Conservation (phyloP, 1,284 basidiomycete genomes). For the Paramarasmius palmivorus region DNA sequence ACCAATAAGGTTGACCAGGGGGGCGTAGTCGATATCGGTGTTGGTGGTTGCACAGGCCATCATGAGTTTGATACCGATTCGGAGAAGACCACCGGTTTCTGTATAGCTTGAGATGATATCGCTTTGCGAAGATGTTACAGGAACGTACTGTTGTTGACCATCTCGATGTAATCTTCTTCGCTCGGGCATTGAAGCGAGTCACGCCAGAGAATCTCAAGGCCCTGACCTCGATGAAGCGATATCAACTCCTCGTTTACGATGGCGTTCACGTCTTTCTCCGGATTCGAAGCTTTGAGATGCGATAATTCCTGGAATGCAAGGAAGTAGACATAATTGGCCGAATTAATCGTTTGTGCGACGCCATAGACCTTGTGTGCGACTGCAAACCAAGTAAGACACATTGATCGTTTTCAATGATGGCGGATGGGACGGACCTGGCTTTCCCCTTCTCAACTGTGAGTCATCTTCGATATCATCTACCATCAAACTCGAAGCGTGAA, state of each 20-base stretch:
- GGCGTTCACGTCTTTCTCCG: conserved; percentile 52
- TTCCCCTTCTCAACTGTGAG: conserved; percentile 85
- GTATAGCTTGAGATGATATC: conserved; percentile 53
- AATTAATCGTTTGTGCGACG: conserved; percentile 95
- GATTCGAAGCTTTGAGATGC: conserved; percentile 21
- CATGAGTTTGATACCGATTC: conserved; percentile 95
- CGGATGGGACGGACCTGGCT: conserved; percentile 57
- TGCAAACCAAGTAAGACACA: conserved; percentile 25
- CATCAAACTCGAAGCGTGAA: conserved; percentile 94
- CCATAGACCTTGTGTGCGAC: conserved; percentile 97
- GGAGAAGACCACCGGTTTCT: conserved; percentile 96
- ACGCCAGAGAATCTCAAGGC: conserved; percentile 93
- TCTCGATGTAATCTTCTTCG: conserved; percentile 91
- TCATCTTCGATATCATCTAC: conserved; percentile 98
- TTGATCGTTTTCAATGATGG: background rate
- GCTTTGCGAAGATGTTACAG: too few species aligned
- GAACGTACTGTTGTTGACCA: conserved; percentile 90
- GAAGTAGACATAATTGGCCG: conserved; percentile 91
- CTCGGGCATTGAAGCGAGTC: conserved; percentile 92
- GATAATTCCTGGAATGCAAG: conserved; percentile 81
- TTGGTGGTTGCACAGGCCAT: conserved; percentile 82
- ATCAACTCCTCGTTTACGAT: conserved; percentile 88
- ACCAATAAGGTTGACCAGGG: conserved; percentile 92
- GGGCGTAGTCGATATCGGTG: conserved; percentile 76
- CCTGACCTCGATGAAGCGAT: conserved; percentile 92